Conservation (phyloP, 1,139 yeast genomes). For the Yamadazyma spencermartinsiae region DNA sequence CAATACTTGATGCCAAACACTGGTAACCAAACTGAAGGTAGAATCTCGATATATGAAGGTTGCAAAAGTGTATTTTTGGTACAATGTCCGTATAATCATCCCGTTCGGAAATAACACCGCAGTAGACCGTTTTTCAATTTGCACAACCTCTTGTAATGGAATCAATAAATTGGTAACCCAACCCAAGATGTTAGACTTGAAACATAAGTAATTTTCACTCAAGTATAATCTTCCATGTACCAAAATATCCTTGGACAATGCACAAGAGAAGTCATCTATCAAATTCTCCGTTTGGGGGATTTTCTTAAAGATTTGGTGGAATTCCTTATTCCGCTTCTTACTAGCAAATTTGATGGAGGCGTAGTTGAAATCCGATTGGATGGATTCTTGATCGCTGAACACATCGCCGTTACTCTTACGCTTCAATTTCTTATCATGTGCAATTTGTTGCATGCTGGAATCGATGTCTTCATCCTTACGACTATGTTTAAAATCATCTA, state of each 20-base stretch:
- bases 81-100: conserved; percentile 66
- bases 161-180: conserved; percentile 69
- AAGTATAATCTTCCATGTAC: conserved; percentile 72
- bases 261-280: conserved; percentile 70
- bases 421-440: conserved; percentile 2
- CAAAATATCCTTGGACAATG: conserved; percentile 66
- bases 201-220: conserved; percentile 59
- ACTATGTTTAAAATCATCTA: conserved; percentile 51
- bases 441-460: not conserved
- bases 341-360: conserved; percentile 30
- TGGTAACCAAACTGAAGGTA: conserved; percentile 59
- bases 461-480: conserved; percentile 7
- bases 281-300: conserved; percentile 54
- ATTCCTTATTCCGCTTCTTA: conserved; percentile 56
- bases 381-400: conserved; percentile 10
- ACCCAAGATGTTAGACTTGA: conserved; percentile 73
- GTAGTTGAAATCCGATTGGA: conserved; percentile 17
- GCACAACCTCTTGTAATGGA: conserved; percentile 68
- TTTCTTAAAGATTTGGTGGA: conserved; percentile 61
- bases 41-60: conserved; percentile 69
- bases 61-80: conserved; percentile 71
- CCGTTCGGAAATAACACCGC: conserved; percentile 78
- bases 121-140: conserved; percentile 69
- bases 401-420: conserved; percentile 5
- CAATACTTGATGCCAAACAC: conserved; percentile 57